Percentiles rank a stretch among this genome's conserved stretches.
Conservation (phyloP, 176 grass and related monocot species). For the Cymbopogon citratus region DNA sequence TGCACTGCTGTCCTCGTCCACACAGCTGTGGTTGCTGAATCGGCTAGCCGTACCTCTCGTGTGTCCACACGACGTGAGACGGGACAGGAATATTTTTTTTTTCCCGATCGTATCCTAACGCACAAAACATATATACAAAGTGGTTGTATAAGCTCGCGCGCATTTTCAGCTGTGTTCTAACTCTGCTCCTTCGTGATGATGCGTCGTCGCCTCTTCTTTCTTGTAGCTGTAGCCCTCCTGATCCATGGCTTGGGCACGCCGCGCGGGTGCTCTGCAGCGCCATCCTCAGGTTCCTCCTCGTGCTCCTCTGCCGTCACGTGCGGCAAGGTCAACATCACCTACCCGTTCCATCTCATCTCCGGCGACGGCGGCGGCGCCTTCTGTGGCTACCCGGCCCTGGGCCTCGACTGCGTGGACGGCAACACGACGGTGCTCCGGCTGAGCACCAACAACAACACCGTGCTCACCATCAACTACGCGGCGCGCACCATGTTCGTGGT, state of each 20-base stretch:
- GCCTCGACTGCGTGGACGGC: neutral
- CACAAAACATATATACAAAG: no score
- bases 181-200: neutral
- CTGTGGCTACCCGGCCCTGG: neutral
- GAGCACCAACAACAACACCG: constrained; percentile 5
- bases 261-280: neutral
- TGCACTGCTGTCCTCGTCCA: neutral
- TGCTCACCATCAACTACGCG: neutral
- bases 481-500: neutral
- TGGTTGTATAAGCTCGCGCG: neutral
- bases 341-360: neutral
- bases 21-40: neutral
- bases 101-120: no score
- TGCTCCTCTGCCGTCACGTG: neutral
- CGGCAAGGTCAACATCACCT: neutral
- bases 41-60: neutral
- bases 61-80: neutral
- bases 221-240: neutral
- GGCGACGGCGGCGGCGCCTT: neutral
- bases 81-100: neutral
- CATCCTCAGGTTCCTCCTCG: neutral
- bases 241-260: neutral
- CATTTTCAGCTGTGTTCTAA: neutral
- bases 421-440: neutral
- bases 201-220: neutral